Base-by-base conservation (phyloP, 257 asterid genomes). In the Nicotiana sylvestris region DNA sequence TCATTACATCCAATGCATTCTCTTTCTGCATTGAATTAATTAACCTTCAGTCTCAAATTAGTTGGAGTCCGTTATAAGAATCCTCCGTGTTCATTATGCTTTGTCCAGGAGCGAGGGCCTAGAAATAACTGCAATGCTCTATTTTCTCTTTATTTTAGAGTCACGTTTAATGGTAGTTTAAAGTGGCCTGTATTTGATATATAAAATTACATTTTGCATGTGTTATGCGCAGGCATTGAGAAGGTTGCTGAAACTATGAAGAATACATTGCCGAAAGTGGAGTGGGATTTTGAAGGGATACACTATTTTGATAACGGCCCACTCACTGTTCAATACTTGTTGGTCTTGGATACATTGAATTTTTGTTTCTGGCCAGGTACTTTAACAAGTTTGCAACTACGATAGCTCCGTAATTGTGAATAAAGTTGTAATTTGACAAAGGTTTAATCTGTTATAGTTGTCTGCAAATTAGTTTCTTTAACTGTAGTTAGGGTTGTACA, bases 331-430 rank as follows among this genome's bases (percentile, higher is more conserved):
- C 99, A 96, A 90, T 96, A 93, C 84, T 87, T 96, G 66, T 84
- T 96, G 69, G 98, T 96, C 77, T 88, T 96, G 92, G 99, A 96
- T 87, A 95, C 99, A 8, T 72, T 96, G 81, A 96, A 96, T 88
- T 96, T 96, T 92, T 96, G 99, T 78, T 96, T 96, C 82, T 96
- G 99, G 99, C 99, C 99, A n/a, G 99, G 99, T 96, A 85, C 16
- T 35, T 82, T 67, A 9, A 10, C 74, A 46, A 79, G 11, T 21
- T 83, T 33, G 39, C 39, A 5, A 35, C 39, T 5, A 35, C 39
- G 8, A 35, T 35, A 35, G 39, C 39, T 35, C 39, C 39, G 39
- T 35, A 35, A 35, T 7, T 35, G 39, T 35, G 58, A 53, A 13
- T 15, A 53, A 12, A 11, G 16, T 64, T 76, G 1, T 64, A 49